phyloP scores from a whole-genome alignment of 176 grass and related monocot species.

The Panicum miliaceum region DNA sequence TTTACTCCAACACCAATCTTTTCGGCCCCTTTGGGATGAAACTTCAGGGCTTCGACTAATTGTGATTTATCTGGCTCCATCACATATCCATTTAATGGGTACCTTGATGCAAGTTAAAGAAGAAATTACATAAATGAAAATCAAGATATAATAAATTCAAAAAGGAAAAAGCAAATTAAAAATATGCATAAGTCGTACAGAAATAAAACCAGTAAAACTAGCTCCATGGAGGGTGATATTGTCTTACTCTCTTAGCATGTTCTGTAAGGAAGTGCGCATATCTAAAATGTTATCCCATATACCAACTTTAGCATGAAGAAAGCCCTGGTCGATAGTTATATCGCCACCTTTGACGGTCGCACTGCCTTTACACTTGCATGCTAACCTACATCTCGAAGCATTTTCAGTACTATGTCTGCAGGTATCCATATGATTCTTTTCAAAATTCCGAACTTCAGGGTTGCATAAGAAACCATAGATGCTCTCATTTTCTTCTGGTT shows the following conservation, averaged over 20 bases:
- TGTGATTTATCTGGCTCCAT: slow-evolving; percentile 58
- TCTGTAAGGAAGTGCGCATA: slow-evolving; percentile 71
- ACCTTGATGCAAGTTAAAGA: slow-evolving; percentile 60
- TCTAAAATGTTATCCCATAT: slow-evolving; percentile 74
- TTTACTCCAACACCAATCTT: slow-evolving; percentile 53
- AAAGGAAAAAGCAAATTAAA: not conserved
- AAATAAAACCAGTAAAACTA: slow-evolving; percentile 17
- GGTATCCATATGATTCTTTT: slow-evolving; percentile 31
- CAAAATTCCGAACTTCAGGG: slow-evolving; percentile 36
- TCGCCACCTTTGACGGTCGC: slow-evolving; percentile 19
- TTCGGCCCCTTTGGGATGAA: slow-evolving; percentile 47
- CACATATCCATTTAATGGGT: slow-evolving; percentile 55
- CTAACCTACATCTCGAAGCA: slow-evolving; percentile 12
- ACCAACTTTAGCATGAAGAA: slow-evolving; percentile 57
- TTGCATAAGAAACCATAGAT: slow-evolving; percentile 59
- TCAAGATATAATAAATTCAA: slow-evolving; percentile 29
- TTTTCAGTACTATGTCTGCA: slow-evolving; percentile 29
- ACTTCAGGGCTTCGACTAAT: slow-evolving; percentile 69
- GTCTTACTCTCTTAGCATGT: slow-evolving; percentile 79
- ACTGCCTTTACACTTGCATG: slow-evolving; percentile 28
- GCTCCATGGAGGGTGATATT: slow-evolving; percentile 8
- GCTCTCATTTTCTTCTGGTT: slow-evolving; percentile 40
- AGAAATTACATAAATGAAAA: slow-evolving; percentile 35
- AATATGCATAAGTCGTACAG: slow-evolving; percentile 12
- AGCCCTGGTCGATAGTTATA: slow-evolving; percentile 33